Conservation (phyloP, 2,329 filamentous ascomycete species). For the Colletotrichum endophyticum region DNA sequence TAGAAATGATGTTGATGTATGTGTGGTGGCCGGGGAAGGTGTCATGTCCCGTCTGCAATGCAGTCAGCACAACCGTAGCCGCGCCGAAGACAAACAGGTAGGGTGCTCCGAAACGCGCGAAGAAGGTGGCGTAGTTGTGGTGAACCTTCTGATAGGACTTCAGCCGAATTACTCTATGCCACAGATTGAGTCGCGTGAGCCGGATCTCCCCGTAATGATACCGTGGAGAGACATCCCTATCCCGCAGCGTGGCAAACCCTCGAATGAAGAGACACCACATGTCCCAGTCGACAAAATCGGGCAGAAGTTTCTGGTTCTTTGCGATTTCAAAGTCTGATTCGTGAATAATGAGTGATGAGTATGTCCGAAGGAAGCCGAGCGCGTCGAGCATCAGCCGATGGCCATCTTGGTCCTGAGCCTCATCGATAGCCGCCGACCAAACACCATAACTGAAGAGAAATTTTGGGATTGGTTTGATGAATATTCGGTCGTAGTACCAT, state of each 20-base stretch:
- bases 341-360: conserved; percentile 33
- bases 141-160: conserved; percentile 24
- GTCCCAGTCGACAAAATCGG: conserved; percentile 19
- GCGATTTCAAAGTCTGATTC: conserved; percentile 41
- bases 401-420: not conserved
- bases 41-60: not conserved
- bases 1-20: not conserved
- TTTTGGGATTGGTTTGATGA: conserved; percentile 35
- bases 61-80: conserved; percentile 24
- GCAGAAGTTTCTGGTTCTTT: conserved; percentile 3
- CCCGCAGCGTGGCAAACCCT: conserved; percentile 1
- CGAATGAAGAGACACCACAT: conserved; percentile 22
- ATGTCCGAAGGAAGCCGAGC: conserved; percentile 37
- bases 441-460: conserved; percentile 30
- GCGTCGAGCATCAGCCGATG: conserved; percentile 13
- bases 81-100: conserved; percentile 28
- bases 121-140: conserved; percentile 26
- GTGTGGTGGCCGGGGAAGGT: not conserved
- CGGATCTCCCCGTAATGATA: conserved; percentile 17
- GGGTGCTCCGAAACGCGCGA: conserved; percentile 26
- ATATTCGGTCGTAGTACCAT: conserved; percentile 31
- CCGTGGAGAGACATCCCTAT: conserved; percentile 21
- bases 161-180: conserved; percentile 23
- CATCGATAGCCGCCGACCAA: conserved; percentile 21
- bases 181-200: conserved; percentile 24